A percentile compares a stretch with the other conserved stretches of the same genome.
These are phyloP conservation scores for Cladosporium cucumerinum DNA, from an alignment of 2,329 filamentous ascomycete species.

Conservation along the genomic window DNA sequence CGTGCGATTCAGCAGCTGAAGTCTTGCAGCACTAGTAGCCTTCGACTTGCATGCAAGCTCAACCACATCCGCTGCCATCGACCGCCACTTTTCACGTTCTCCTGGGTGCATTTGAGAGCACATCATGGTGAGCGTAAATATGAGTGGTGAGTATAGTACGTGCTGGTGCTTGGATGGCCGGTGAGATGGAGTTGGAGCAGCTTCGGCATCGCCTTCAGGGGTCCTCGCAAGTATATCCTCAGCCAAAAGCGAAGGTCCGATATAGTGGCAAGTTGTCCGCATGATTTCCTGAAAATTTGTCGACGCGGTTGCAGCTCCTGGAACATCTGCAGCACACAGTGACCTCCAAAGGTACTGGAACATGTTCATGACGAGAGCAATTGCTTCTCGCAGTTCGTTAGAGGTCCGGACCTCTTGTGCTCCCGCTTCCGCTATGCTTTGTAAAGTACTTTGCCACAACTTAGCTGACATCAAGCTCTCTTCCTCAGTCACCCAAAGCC, in stretches of 20 bases:
- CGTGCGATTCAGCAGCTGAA: slow-evolving; percentile 13
- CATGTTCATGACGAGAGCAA: slow-evolving; percentile 67
- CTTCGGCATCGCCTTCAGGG: slow-evolving; percentile 55
- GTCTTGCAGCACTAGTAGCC: slow-evolving; percentile 11
- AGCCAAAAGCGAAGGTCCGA: slow-evolving; percentile 24
- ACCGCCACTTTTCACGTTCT: background rate
- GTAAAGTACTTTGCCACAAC: slow-evolving; percentile 50
- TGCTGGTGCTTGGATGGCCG: slow-evolving; percentile 52
- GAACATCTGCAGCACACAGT: slow-evolving; percentile 25
- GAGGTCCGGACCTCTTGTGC: slow-evolving; percentile 88
- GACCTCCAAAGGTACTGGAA: slow-evolving; percentile 66
- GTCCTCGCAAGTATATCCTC: slow-evolving; percentile 50
- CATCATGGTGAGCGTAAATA: slow-evolving; percentile 49
- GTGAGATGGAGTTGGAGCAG: slow-evolving; percentile 64
- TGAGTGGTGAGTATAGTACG: slow-evolving; percentile 57
- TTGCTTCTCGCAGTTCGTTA: slow-evolving; percentile 74
- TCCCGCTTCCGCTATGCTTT: slow-evolving; percentile 63
- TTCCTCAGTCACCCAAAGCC: slow-evolving; percentile 39
- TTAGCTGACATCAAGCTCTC: slow-evolving; percentile 25
- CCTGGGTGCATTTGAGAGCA: background rate
- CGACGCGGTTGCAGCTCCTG: background rate
- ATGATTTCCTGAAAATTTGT: slow-evolving; percentile 7
- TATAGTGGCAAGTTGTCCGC: slow-evolving; percentile 19
- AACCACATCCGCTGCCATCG: background rate
- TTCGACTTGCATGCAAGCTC: slow-evolving; percentile 13